Conservation (phyloP, 2,329 filamentous ascomycete genomes). For the Trichoderma sp. region DNA sequence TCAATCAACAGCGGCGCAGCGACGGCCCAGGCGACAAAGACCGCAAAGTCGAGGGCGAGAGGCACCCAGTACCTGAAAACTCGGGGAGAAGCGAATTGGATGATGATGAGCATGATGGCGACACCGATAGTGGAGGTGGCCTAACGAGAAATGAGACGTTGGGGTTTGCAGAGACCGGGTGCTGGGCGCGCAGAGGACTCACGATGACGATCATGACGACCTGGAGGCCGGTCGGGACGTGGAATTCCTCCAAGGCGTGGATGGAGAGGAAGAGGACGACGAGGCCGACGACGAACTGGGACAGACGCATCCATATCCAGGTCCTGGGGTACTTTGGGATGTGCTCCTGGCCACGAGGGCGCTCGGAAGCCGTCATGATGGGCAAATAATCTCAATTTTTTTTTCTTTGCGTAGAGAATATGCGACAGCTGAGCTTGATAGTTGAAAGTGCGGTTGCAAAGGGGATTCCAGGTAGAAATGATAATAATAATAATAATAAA, state of each 20-base stretch:
- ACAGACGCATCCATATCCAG: constrained; percentile 43
- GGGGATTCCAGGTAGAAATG: background rate
- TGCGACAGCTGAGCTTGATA: background rate
- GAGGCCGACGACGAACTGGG: constrained; percentile 48
- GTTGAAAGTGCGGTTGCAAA: background rate
- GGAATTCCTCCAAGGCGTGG: constrained; percentile 23
- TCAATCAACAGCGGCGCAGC: constrained; percentile 47
- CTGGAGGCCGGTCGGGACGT: background rate
- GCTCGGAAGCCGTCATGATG: constrained; percentile 6
- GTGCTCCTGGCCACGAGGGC: constrained; percentile 40
- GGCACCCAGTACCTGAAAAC: constrained; percentile 29
- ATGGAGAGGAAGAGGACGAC: constrained; percentile 41
- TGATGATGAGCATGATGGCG: background rate
- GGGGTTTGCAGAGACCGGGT: background rate
- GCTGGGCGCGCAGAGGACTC: background rate
- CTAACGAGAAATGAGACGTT: background rate
- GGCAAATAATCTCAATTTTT: background rate
- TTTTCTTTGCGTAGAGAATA: background rate
- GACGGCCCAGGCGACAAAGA: constrained; percentile 43
- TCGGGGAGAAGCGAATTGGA: background rate
- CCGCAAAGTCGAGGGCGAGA: constrained; percentile 42
- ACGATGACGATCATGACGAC: background rate
- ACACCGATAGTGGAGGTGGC: background rate
- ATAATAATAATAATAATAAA: too few species aligned
- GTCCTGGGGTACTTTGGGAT: constrained; percentile 44